Conservation (phyloP, 2,329 filamentous ascomycete genomes). For the Myriosclerotinia scirpicola region DNA sequence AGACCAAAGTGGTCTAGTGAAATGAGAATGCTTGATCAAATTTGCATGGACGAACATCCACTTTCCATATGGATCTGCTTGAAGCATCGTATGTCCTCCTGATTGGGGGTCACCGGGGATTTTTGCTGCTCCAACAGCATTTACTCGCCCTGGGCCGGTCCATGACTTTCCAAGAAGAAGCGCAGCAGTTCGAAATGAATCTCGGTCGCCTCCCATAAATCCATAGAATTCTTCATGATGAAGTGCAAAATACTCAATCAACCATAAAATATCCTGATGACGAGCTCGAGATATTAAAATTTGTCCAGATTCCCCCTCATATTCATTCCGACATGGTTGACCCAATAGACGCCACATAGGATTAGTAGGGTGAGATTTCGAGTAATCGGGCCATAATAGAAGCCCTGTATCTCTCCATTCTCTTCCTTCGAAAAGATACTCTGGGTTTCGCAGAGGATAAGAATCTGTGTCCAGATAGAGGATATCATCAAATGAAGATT, state of each 20-base stretch:
- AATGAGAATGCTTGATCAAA: conserved; percentile 30
- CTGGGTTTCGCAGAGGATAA: conserved; percentile 27
- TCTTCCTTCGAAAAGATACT: conserved; percentile 28
- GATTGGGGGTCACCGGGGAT: background rate
- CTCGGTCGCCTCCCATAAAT: conserved; percentile 32
- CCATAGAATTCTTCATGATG: conserved; percentile 29
- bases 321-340: conserved; percentile 28
- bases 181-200: conserved; percentile 30
- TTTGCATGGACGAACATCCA: conserved; percentile 34
- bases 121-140: conserved; percentile 22
- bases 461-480: conserved; percentile 32
- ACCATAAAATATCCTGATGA: conserved; percentile 31
- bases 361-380: conserved; percentile 31
- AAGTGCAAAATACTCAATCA: conserved; percentile 31
- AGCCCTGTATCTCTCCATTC: conserved; percentile 30
- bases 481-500: conserved; percentile 31
- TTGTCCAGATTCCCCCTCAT: conserved; percentile 31
- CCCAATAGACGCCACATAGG: conserved; percentile 30
- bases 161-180: conserved; percentile 27
- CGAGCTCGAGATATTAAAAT: conserved; percentile 27
- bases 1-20: conserved; percentile 27
- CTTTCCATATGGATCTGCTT: conserved; percentile 28
- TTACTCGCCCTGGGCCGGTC: conserved; percentile 27
- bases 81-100: conserved; percentile 32
- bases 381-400: conserved; percentile 30